phyloP scores from a whole-genome alignment of 371 early-diverging fungal genomes.

The Mortierella sp. region DNA sequence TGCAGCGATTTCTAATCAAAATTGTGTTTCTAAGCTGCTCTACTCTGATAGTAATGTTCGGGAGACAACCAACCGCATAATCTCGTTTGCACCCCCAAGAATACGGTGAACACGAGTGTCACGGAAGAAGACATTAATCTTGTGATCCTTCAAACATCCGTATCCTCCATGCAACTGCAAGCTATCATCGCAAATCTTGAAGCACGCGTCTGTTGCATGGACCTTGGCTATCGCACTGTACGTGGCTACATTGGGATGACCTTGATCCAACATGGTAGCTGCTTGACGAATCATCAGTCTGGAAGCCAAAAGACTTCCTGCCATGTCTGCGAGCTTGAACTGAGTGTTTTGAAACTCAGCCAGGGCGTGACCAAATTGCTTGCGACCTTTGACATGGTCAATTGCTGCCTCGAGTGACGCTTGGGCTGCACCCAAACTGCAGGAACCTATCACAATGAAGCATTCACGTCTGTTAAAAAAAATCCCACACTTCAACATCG shows the following conservation, averaged over 20 bases:
- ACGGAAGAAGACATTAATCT: constrained; percentile 70
- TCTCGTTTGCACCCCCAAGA: constrained; percentile 71
- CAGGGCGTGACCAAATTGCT: constrained; percentile 66
- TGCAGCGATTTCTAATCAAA: no score
- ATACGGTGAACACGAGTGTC: constrained; percentile 72
- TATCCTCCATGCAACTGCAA: constrained; percentile 73
- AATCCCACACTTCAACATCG: no score
- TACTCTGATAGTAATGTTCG: constrained; percentile 54
- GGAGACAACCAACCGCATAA: constrained; percentile 68
- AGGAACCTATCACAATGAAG: constrained; percentile 54
- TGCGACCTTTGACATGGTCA: constrained; percentile 64
- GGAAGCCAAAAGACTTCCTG: constrained; percentile 59
- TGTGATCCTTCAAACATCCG: constrained; percentile 72
- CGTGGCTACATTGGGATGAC: constrained; percentile 52
- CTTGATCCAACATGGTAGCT: constrained; percentile 61
- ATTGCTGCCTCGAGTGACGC: constrained; percentile 64
- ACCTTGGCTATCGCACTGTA: constrained; percentile 65
- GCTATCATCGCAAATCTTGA: constrained; percentile 58
- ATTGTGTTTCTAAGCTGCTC: background rate
- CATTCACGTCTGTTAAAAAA: no score
- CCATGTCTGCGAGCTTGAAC: constrained; percentile 75
- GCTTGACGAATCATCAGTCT: constrained; percentile 70
- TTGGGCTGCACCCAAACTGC: constrained; percentile 72
- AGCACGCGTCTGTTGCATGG: constrained; percentile 69
- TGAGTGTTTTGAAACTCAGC: constrained; percentile 63